Conservation (phyloP, 2,329 filamentous ascomycete species). For the Harringtonia lauricola region DNA sequence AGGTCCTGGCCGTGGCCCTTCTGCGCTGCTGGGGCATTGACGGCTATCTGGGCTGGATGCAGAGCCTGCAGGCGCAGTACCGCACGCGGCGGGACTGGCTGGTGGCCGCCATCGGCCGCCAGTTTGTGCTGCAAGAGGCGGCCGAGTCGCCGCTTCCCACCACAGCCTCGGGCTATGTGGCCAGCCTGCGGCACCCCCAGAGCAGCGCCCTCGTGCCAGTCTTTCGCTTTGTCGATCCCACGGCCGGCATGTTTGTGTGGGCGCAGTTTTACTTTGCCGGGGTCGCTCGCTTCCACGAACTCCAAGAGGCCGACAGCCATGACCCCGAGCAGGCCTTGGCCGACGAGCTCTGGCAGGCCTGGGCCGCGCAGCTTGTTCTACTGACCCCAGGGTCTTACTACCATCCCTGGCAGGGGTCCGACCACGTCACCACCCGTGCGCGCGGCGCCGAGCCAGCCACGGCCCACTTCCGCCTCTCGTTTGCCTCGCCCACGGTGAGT, state of each 20-base stretch:
- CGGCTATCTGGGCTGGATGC: constrained; percentile 66
- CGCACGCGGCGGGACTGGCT: constrained; percentile 54
- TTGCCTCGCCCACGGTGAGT: constrained; percentile 18
- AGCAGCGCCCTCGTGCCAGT: constrained; percentile 9
- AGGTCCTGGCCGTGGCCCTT: constrained; percentile 24
- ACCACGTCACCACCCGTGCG: constrained; percentile 15
- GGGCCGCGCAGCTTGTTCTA: constrained; percentile 12
- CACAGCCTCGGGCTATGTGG: constrained; percentile 12
- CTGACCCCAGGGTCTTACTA: constrained; percentile 21
- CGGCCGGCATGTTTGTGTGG: constrained; percentile 23
- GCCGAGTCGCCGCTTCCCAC: constrained; percentile 8
- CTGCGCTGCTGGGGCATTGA: constrained; percentile 58
- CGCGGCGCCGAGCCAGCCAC: constrained; percentile 14
- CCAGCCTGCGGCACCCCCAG: constrained; percentile 6
- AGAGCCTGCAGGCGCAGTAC: constrained; percentile 58
- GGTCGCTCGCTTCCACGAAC: background rate
- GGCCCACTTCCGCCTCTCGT: constrained; percentile 18
- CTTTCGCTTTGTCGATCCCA: constrained; percentile 19
- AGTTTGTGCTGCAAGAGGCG: constrained; percentile 13
- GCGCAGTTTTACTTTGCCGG: constrained; percentile 17
- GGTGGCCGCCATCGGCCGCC: constrained; percentile 36
- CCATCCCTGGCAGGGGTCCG: constrained; percentile 18
- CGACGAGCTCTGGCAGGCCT: constrained; percentile 10
- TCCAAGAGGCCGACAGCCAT: background rate
- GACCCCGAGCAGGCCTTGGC: constrained; percentile 17